These are phyloP conservation scores for Fusarium dimerum DNA, from an alignment of 2,329 filamentous ascomycete genomes.

Conservation along the genomic window DNA sequence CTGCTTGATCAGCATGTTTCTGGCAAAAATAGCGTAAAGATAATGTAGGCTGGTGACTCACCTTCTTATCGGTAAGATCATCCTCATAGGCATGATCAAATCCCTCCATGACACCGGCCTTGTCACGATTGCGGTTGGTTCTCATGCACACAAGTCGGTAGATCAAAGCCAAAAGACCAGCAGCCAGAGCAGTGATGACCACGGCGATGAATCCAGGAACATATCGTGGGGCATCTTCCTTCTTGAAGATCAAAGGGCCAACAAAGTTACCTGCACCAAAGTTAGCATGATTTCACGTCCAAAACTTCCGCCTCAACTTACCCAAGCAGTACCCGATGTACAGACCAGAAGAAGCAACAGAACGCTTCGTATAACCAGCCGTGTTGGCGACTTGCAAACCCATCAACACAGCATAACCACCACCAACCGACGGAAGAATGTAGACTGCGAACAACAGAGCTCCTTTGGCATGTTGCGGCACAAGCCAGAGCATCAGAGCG, in stretches of 20 bases:
- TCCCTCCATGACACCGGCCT: slow-evolving; percentile 44
- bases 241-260: slow-evolving; percentile 44
- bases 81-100: slow-evolving; percentile 56
- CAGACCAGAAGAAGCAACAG: slow-evolving; percentile 48
- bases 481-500: slow-evolving; percentile 17
- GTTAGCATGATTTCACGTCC: background rate
- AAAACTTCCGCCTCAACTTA: background rate
- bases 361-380: slow-evolving; percentile 53
- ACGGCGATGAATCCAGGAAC: slow-evolving; percentile 41
- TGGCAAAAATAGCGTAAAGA: no score
- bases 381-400: slow-evolving; percentile 46
- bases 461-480: slow-evolving; percentile 28
- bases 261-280: slow-evolving; percentile 39
- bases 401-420: slow-evolving; percentile 49
- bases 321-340: slow-evolving; percentile 54
- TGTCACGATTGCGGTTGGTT: slow-evolving; percentile 46
- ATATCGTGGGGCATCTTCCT: slow-evolving; percentile 42
- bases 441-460: slow-evolving; percentile 50
- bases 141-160: slow-evolving; percentile 47
- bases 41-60: background rate
- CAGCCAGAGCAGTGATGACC: slow-evolving; percentile 33
- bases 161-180: slow-evolving; percentile 38
- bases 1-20: slow-evolving; percentile 1
- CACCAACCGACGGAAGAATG: slow-evolving; percentile 46
- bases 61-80: slow-evolving; percentile 48